A percentile compares a stretch with the other conserved stretches of the same genome.
phyloP scores from a whole-genome alignment of 2,329 filamentous ascomycete species.

The Hymenotorrendiella dingleyae region DNA sequence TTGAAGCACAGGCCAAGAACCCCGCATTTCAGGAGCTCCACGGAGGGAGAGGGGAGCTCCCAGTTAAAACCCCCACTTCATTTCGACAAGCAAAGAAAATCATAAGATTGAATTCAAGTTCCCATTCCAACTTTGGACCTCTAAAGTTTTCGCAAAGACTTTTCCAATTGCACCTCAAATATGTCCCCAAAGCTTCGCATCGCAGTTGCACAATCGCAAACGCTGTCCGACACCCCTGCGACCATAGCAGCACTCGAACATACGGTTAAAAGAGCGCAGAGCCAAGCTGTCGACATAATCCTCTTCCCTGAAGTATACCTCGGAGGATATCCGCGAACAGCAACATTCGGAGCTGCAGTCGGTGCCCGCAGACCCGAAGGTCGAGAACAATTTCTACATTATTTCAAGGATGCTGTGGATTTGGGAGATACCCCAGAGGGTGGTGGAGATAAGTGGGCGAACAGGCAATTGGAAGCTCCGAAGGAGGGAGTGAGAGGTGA shows the following conservation, averaged over 20 bases:
- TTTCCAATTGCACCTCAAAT: too few relatives aligned
- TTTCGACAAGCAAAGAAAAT: too few relatives aligned
- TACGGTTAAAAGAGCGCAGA: conserved; percentile 59
- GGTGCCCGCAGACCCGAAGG: conserved; percentile 64
- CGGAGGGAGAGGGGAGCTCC: too few relatives aligned
- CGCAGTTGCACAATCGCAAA: conserved; percentile 45
- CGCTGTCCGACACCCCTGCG: conserved; percentile 38
- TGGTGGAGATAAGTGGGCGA: conserved; percentile 67
- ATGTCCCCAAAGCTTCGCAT: conserved; percentile 25
- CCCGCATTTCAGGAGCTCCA: too few relatives aligned
- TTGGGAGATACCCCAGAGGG: conserved; percentile 72
- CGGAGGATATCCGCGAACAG: conserved; percentile 83
- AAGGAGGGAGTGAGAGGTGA: conserved; percentile 51
- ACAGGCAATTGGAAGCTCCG: conserved; percentile 42
- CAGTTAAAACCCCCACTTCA: too few relatives aligned
- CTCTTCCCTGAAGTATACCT: conserved; percentile 91
- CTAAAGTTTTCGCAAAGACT: too few relatives aligned
- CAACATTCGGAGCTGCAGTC: conserved; percentile 68
- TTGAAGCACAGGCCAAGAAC: too few relatives aligned
- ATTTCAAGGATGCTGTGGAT: conserved; percentile 75
- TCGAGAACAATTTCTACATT: conserved; percentile 74
- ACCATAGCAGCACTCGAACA: conserved; percentile 62
- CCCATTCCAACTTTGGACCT: too few relatives aligned
- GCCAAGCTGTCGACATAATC: conserved; percentile 55
- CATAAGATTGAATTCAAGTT: too few relatives aligned